A percentile compares a stretch with the other conserved stretches of the same genome.
Conservation (phyloP, 495 filamentous ascomycete species). For the Penicillium verhagenii region DNA sequence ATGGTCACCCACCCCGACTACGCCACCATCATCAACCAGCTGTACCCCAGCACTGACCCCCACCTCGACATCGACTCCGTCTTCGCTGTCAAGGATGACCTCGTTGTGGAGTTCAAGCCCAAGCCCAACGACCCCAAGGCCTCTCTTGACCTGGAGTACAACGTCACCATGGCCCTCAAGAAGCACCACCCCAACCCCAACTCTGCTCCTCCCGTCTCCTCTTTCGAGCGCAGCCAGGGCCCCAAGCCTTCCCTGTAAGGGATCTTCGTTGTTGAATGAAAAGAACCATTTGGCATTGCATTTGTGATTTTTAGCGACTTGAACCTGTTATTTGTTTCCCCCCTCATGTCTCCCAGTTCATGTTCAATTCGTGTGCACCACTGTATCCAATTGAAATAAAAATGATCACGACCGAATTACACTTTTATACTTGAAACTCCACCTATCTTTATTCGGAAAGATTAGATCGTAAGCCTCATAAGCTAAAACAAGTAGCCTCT, state of each 20-base stretch:
- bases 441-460: too few species aligned
- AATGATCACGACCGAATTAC: background rate
- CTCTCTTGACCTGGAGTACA: slow-evolving; percentile 44
- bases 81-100: slow-evolving; percentile 65
- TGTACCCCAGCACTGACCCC: slow-evolving; percentile 62
- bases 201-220: slow-evolving; percentile 45
- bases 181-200: slow-evolving; percentile 50
- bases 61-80: slow-evolving; percentile 62
- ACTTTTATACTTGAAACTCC: background rate
- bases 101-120: slow-evolving; percentile 63
- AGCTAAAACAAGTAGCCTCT: background rate
- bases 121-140: slow-evolving; percentile 48
- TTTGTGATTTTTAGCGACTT: slow-evolving; percentile 15
- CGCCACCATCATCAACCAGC: slow-evolving; percentile 59
- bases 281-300: slow-evolving; percentile 10
- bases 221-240: slow-evolving; percentile 37
- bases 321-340: background rate
- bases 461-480: background rate
- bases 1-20: slow-evolving; percentile 51
- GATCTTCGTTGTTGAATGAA: background rate
- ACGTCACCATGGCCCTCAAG: slow-evolving; percentile 47
- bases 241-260: slow-evolving; percentile 5
- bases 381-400: background rate
- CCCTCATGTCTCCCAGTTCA: background rate
- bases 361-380: slow-evolving; percentile 5